Percentiles rank a stretch among this genome's conserved stretches.
Conservation (phyloP, 495 filamentous ascomycete genomes). For the Clohesyomyces aquaticus region DNA sequence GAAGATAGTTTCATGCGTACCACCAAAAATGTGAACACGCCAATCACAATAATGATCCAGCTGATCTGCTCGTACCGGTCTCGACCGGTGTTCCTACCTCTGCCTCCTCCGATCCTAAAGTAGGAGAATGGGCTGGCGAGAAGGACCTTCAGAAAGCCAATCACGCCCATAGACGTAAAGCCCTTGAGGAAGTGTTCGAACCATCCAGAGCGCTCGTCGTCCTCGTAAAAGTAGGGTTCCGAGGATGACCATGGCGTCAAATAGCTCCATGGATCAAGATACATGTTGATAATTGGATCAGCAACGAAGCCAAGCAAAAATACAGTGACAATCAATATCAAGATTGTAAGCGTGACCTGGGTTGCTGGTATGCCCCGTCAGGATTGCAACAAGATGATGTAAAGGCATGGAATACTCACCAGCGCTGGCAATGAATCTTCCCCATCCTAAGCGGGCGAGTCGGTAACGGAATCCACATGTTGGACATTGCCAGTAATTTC, state of each 20-base stretch:
- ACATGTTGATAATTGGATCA: constrained; percentile 89
- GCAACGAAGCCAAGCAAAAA: constrained; percentile 88
- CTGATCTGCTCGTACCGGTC: constrained; percentile 74
- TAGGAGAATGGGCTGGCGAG: constrained; percentile 64
- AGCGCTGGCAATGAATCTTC: constrained; percentile 71
- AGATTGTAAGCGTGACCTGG: constrained; percentile 67
- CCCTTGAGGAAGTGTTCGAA: constrained; percentile 85
- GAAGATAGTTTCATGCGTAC: constrained; percentile 56
- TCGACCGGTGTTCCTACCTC: constrained; percentile 66
- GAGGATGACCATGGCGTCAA: constrained; percentile 47
- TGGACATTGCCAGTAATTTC: constrained; percentile 84
- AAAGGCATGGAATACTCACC: constrained; percentile 31
- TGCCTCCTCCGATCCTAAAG: constrained; percentile 54
- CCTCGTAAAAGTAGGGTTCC: constrained; percentile 37
- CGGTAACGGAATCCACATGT: constrained; percentile 87
- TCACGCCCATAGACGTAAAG: constrained; percentile 76
- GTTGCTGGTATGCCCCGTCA: constrained; percentile 42
- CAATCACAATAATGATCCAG: constrained; percentile 76
- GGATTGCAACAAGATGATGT: background rate
- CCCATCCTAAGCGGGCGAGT: constrained; percentile 76
- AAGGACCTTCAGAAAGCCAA: constrained; percentile 83
- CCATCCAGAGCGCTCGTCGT: constrained; percentile 64
- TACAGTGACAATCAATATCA: constrained; percentile 68
- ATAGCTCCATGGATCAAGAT: constrained; percentile 71
- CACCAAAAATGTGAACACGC: constrained; percentile 77